Conservation (phyloP, 306 rosid genomes). For the Prunus armeniaca region DNA sequence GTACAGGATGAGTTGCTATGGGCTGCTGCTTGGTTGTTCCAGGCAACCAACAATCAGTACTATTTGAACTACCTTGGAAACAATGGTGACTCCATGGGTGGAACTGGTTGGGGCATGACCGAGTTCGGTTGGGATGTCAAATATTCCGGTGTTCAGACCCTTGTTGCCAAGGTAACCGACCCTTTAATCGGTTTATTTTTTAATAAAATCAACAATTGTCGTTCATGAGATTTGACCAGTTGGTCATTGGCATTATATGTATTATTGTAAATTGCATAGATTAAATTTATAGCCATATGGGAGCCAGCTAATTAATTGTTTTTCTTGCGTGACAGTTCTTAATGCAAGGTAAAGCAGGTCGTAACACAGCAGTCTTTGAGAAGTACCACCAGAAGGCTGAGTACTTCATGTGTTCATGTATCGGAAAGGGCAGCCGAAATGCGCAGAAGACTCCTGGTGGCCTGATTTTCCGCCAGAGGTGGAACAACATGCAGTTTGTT, state of each 20-base stretch:
- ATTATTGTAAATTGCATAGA: neutral
- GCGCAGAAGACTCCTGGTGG: conserved; percentile 91
- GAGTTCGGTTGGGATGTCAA: conserved; percentile 96
- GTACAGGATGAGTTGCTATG: conserved; percentile 85
- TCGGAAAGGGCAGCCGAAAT: conserved; percentile 66
- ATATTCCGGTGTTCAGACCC: conserved; percentile 84
- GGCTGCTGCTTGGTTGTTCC: conserved; percentile 98
- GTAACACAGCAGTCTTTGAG: conserved; percentile 59
- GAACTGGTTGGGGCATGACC: conserved; percentile 91
- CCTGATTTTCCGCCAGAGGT: conserved; percentile 76
- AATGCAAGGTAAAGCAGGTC: conserved; percentile 83
- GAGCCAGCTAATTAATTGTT: neutral
- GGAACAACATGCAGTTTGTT: conserved; percentile 96
- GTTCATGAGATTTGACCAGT: neutral
- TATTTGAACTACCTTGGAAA: conserved; percentile 80
- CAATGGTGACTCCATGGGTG: conserved; percentile 85
- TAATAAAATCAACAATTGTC: neutral
- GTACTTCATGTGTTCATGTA: conserved; percentile 73
- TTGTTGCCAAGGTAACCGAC: conserved; percentile 70
- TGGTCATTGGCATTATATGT: neutral
- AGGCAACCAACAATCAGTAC: conserved; percentile 70
- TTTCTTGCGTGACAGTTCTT: conserved; percentile 49
- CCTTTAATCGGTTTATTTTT: too few relatives aligned
- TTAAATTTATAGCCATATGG: neutral
- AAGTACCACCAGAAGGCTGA: conserved; percentile 70